These are phyloP conservation scores for Aspergillus caelatus DNA, from an alignment of 2,329 filamentous ascomycete genomes.

Conservation along the genomic window DNA sequence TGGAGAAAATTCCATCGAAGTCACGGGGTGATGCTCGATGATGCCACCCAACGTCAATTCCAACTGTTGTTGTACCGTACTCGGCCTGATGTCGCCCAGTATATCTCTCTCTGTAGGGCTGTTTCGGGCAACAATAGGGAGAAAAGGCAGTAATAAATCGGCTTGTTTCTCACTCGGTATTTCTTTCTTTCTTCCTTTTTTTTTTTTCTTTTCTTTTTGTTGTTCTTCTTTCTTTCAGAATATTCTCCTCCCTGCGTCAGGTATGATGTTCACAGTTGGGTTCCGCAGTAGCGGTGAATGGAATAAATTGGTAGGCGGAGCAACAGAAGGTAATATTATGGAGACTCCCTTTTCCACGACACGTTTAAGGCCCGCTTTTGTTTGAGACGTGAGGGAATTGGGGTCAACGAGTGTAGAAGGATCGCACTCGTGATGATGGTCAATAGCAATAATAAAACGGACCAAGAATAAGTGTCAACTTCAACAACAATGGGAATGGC, in stretches of 20 bases:
- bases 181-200: not conserved
- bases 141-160: not conserved
- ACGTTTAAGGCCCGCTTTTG: slow-evolving; percentile 3
- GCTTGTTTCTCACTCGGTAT: not conserved
- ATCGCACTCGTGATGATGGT: not conserved
- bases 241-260: not conserved
- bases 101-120: not conserved
- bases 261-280: slow-evolving; percentile 3
- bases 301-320: slow-evolving; percentile 8
- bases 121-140: slow-evolving; percentile 9
- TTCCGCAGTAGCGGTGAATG: slow-evolving; percentile 10
- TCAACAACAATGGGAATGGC: not conserved
- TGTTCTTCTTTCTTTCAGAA: not conserved
- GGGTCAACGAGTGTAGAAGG: not conserved
- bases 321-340: slow-evolving; percentile 10
- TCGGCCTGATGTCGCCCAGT: too few relatives aligned
- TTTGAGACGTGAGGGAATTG: not conserved
- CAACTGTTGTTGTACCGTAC: not conserved
- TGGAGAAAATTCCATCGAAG: slow-evolving; percentile 4
- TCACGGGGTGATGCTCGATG: slow-evolving; percentile 20
- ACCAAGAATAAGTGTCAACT: not conserved
- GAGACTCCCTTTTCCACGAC: not conserved
- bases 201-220: not conserved
- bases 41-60: slow-evolving; percentile 14
- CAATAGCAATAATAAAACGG: not conserved